Evolutionary conservation across 148 eudicot genomes (phyloP), one percentile per base, ranked within the genome.

Genomic region (Nepenthes gracilis): DNA sequence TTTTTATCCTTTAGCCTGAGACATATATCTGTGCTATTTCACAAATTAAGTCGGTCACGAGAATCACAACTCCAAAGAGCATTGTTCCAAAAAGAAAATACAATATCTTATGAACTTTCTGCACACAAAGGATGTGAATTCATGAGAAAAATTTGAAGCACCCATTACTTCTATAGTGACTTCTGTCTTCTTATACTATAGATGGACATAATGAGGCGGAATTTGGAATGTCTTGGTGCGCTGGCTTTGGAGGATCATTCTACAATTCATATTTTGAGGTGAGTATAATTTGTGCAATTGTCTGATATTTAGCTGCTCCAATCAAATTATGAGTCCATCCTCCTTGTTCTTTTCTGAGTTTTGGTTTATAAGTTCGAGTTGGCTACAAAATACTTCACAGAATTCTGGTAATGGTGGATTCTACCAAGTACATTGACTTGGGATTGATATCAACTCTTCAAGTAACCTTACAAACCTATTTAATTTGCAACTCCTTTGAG

Each of bases 221-320:
- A 75, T 93, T 93, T 55, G 99, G 99, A 62, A 93, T 89, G 99
- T 88, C 95, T 32, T 93, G 97, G 99, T 93, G 98, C 71, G 98
- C 98, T 76, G 90, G 98, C 69, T 93, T 93, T 72, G 95, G 96
- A 47, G 83, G 85, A 63, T 72, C 96, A 57, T 93, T 93, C 67
- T 93, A 93, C 69, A 76, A 70, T 45, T 81, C 95, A 43, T 93
- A 93, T 68, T 93, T 88, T 78, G 96, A 88, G 98, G 98, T 92
- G 23, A 23, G 23, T 23, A 23, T 23, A 23, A 23, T 23, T 23
- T 73, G 15, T 56, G 40, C 35, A 52, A n/a, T 12, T 68, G 51
- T 32, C 47, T 12, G 59, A 8, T 50, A 35, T 66, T 36, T 10
- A 53, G 50, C 34, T 61, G 14, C 7, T 35, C 57, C 38, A 35